These are phyloP conservation scores for Pseudomicrostroma phylloplanum DNA, from an alignment of 1,284 basidiomycete species.

Conservation along the genomic window DNA sequence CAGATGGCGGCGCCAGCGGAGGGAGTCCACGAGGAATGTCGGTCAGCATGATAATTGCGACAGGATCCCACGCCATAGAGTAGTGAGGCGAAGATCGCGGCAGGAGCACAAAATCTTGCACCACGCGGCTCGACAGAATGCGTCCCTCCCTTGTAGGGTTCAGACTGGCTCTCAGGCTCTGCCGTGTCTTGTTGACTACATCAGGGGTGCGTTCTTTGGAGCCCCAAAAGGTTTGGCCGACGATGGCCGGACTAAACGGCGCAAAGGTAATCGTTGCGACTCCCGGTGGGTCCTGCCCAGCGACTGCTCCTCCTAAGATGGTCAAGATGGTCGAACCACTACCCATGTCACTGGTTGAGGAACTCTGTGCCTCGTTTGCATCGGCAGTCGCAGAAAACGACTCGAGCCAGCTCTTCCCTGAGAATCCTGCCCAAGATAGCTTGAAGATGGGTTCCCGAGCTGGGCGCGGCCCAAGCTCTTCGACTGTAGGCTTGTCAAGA, in stretches of 20 bases:
- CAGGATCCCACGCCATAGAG: slow-evolving; percentile 64
- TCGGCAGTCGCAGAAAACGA: not conserved
- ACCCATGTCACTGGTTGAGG: not conserved
- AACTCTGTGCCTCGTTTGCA: not conserved
- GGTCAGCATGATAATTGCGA: slow-evolving; percentile 58
- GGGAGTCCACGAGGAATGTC: slow-evolving; percentile 36
- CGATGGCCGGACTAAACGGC: slow-evolving; percentile 56
- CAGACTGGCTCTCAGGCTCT: slow-evolving; percentile 9
- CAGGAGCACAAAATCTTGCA: slow-evolving; percentile 69
- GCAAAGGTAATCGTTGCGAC: slow-evolving; percentile 68
- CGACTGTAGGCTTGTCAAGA: slow-evolving; percentile 26
- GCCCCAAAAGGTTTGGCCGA: slow-evolving; percentile 49
- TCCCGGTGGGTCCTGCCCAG: slow-evolving; percentile 59
- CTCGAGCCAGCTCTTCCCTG: slow-evolving; percentile 33
- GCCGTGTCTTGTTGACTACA: slow-evolving; percentile 7
- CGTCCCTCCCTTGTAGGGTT: slow-evolving; percentile 50
- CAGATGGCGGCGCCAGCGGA: slow-evolving; percentile 38
- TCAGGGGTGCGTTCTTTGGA: slow-evolving; percentile 15
- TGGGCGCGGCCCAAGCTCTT: not conserved
- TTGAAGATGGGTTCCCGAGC: slow-evolving; percentile 74
- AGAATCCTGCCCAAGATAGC: slow-evolving; percentile 63
- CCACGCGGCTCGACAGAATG: slow-evolving; percentile 38
- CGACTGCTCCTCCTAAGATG: slow-evolving; percentile 64
- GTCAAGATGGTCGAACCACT: slow-evolving; percentile 54
- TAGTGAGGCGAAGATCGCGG: slow-evolving; percentile 70